A percentile compares a stretch with the other conserved stretches of the same genome.
These are phyloP conservation scores for Chromera velia DNA, from an alignment of 73 alveolate genomes.

Conservation along the genomic window DNA sequence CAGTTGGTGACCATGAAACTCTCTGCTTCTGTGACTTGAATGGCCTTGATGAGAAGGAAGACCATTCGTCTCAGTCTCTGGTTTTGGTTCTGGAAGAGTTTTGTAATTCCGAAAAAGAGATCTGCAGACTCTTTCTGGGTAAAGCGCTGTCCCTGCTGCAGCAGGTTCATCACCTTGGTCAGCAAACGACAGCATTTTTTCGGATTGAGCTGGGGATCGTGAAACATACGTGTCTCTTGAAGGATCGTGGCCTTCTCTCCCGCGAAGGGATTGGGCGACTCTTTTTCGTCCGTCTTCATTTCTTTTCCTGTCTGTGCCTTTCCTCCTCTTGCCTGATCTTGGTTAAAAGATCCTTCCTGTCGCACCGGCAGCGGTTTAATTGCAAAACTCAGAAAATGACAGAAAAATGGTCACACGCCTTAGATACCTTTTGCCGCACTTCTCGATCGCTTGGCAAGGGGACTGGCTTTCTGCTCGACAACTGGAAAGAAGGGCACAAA, in stretches of 20 bases:
- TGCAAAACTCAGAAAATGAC: no score
- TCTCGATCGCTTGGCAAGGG: no score
- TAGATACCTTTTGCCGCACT: no score
- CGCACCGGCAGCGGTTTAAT: no score
- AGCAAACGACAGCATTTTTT: background rate
- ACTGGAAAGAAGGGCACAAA: no score
- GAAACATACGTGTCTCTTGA: background rate
- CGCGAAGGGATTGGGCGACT: background rate
- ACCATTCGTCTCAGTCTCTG: constrained; percentile 31
- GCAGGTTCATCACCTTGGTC: background rate
- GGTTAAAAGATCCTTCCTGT: no score
- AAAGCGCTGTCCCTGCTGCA: background rate
- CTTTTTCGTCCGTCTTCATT: no score
- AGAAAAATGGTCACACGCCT: no score
- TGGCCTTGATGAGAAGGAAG: constrained; percentile 8
- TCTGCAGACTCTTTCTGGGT: constrained; percentile 15
- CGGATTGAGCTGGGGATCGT: background rate
- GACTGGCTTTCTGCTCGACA: no score
- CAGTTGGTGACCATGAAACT: background rate
- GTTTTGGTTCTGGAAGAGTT: constrained; percentile 23
- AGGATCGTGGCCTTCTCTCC: background rate
- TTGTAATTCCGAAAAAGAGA: constrained; percentile 33
- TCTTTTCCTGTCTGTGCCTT: no score
- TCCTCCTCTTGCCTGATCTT: no score
- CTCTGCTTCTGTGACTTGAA: background rate